phyloP scores from a whole-genome alignment of 2,329 filamentous ascomycete genomes.

The Alternaria consortialis region DNA sequence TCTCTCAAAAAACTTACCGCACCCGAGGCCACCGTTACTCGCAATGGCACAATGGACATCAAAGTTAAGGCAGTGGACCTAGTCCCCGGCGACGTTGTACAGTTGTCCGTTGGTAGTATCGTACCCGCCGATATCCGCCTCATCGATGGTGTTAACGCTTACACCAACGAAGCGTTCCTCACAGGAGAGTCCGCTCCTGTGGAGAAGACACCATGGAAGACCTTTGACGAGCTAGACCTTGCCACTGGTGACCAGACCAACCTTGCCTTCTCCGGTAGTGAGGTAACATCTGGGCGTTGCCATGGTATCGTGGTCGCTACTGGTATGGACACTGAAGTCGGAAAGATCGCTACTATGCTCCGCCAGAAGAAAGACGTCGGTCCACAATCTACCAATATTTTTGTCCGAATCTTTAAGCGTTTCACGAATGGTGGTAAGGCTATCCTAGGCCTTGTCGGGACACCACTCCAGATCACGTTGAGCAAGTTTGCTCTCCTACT shows the following conservation, averaged over 20 bases:
- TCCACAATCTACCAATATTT: conserved; percentile 58
- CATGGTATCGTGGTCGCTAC: conserved; percentile 74
- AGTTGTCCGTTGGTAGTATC: conserved; percentile 64
- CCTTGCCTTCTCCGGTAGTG: conserved; percentile 75
- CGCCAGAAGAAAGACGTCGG: conserved; percentile 66
- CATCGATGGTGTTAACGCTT: conserved; percentile 74
- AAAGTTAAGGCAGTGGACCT: conserved; percentile 51
- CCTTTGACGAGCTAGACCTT: conserved; percentile 61
- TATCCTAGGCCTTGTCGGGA: conserved; percentile 76
- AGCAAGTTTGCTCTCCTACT: conserved; percentile 75
- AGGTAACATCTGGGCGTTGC: conserved; percentile 75
- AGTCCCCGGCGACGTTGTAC: conserved; percentile 52
- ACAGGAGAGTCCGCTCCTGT: conserved; percentile 78
- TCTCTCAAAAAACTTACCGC: conserved; percentile 53
- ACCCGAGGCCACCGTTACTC: conserved; percentile 50
- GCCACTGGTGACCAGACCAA: conserved; percentile 73
- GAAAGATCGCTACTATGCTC: conserved; percentile 75
- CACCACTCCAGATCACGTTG: conserved; percentile 83
- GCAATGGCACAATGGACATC: conserved; percentile 44
- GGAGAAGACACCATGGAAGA: conserved; percentile 67
- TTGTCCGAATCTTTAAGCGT: conserved; percentile 34
- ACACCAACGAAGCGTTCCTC: conserved; percentile 77
- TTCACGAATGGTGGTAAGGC: conserved; percentile 53
- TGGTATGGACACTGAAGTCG: conserved; percentile 79
- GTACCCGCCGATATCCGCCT: conserved; percentile 72